phyloP scores from a whole-genome alignment of 257 asterid genomes.

The Capsicum rhomboideum region DNA sequence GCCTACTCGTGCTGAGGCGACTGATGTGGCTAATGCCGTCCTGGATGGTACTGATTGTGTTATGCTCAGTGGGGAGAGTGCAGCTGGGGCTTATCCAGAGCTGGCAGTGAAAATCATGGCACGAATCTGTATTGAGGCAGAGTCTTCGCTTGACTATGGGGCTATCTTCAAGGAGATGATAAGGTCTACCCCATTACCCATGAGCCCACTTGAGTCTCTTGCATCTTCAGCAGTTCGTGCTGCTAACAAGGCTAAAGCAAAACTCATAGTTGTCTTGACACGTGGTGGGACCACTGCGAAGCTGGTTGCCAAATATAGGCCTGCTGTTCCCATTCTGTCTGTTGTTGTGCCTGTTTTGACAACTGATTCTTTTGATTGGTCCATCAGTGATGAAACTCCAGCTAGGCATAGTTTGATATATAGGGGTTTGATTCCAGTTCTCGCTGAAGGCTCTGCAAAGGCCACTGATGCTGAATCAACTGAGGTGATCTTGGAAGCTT shows the following conservation, averaged over 20 bases:
- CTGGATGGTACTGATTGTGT: constrained; percentile 79
- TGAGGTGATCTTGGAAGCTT: constrained; percentile 54
- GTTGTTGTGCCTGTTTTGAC: constrained; percentile 71
- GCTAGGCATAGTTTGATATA: constrained; percentile 78
- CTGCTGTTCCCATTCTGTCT: constrained; percentile 66
- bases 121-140: constrained; percentile 74
- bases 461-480: constrained; percentile 76
- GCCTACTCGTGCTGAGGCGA: constrained; percentile 94
- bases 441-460: constrained; percentile 73
- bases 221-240: constrained; percentile 76
- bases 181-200: constrained; percentile 62
- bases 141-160: constrained; percentile 64
- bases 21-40: constrained; percentile 47
- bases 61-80: constrained; percentile 88
- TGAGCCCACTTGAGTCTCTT: constrained; percentile 78
- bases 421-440: constrained; percentile 68
- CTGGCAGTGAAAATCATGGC: constrained; percentile 73
- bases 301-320: constrained; percentile 73
- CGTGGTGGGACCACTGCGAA: constrained; percentile 83
- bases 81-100: constrained; percentile 82
- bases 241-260: constrained; percentile 58
- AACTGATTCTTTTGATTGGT: constrained; percentile 66
- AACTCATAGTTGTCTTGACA: constrained; percentile 70
- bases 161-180: constrained; percentile 65
- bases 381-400: constrained; percentile 60